Conservation (phyloP, 805 yeast species). For the Helenozyma rhizophorensis region DNA sequence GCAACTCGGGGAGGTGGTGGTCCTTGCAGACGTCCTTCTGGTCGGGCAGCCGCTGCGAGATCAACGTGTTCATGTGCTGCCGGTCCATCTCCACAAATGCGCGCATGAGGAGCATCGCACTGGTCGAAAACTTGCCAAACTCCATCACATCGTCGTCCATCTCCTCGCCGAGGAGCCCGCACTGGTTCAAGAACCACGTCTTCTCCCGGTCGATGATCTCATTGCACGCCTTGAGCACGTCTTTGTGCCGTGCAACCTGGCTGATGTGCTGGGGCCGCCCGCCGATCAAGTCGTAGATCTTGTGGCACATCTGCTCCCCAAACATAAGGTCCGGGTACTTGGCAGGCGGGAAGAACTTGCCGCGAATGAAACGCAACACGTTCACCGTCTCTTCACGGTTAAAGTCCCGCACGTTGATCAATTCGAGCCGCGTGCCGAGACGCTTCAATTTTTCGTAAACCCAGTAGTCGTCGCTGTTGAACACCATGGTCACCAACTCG, state of each 20-base stretch:
- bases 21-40: conserved; percentile 21
- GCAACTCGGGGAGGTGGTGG: conserved; percentile 66
- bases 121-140: conserved; percentile 66
- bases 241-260: conserved; percentile 58
- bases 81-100: conserved; percentile 69
- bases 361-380: conserved; percentile 52
- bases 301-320: conserved; percentile 38
- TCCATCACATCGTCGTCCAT: conserved; percentile 93
- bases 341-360: conserved; percentile 26
- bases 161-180: conserved; percentile 68
- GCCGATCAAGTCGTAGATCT: conserved; percentile 67
- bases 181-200: conserved; percentile 81
- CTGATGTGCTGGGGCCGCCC: conserved; percentile 82
- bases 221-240: conserved; percentile 60
- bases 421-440: conserved; percentile 70
- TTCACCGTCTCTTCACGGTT: conserved; percentile 49
- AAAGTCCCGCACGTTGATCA: conserved; percentile 64
- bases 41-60: conserved; percentile 11
- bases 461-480: conserved; percentile 86
- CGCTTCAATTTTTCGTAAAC: conserved; percentile 70
- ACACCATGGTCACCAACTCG: conserved; percentile 63
- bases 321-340: conserved; percentile 34
- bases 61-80: conserved; percentile 24
- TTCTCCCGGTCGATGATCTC: conserved; percentile 72
- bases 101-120: conserved; percentile 70